Evolutionary conservation across 495 filamentous ascomycete genomes (phyloP).

Genomic region (Talaromyces liani): DNA sequence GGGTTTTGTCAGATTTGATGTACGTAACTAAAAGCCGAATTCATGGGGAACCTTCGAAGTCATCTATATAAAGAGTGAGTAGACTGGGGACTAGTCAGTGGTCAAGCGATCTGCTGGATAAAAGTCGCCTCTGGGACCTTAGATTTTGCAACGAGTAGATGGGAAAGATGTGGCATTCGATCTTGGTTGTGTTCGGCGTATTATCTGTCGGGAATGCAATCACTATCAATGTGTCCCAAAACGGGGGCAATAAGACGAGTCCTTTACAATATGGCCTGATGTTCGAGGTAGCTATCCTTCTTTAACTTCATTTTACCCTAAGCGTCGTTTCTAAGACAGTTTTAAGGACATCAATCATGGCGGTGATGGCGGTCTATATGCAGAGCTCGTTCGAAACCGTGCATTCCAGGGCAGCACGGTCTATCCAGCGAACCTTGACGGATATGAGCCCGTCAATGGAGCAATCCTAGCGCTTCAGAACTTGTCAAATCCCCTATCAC

Average conservation of each 20-base stretch:
- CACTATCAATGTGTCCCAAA: neutral
- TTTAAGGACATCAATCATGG: slow-evolving; percentile 61
- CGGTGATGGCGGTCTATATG: slow-evolving; percentile 71
- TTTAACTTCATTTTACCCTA: neutral
- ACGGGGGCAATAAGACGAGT: neutral
- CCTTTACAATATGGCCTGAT: slow-evolving; percentile 35
- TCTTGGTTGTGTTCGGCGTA: neutral
- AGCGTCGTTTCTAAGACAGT: slow-evolving; percentile 3
- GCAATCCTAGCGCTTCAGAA: slow-evolving; percentile 42
- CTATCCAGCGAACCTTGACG: slow-evolving; percentile 29
- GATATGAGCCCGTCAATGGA: slow-evolving; percentile 47
- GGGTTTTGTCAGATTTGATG: no score
- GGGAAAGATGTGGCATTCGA: no score
- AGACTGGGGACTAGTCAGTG: no score
- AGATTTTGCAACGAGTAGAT: no score
- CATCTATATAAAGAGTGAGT: no score
- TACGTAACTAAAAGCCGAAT: no score
- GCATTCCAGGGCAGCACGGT: slow-evolving; percentile 56
- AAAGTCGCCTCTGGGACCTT: no score
- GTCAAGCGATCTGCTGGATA: no score
- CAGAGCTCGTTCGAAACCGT: slow-evolving; percentile 64
- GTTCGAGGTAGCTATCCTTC: slow-evolving; percentile 40
- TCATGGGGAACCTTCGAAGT: no score
- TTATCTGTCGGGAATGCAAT: neutral
- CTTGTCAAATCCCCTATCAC: slow-evolving; percentile 35